phyloP scores from a whole-genome alignment of 2,329 filamentous ascomycete species.

The Paecilomyces sp. region DNA sequence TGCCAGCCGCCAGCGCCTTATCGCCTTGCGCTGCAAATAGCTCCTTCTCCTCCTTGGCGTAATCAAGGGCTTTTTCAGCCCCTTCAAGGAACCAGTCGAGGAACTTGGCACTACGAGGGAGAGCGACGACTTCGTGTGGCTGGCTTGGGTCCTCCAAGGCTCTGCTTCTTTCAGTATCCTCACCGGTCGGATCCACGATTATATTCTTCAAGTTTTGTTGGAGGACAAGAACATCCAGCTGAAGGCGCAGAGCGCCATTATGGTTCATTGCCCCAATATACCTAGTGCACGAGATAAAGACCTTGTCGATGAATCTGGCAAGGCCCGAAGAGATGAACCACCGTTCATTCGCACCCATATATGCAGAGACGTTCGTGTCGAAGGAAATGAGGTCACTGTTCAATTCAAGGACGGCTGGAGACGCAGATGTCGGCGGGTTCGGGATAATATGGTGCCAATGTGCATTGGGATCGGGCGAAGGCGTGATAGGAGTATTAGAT shows the following conservation, averaged over 20 bases:
- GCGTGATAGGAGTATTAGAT: conserved; percentile 31
- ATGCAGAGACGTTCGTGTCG: conserved; percentile 70
- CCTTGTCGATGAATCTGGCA: conserved; percentile 68
- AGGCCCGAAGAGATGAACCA: conserved; percentile 71
- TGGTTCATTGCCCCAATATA: conserved; percentile 76
- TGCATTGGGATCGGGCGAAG: conserved; percentile 63
- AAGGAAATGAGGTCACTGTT: conserved; percentile 81
- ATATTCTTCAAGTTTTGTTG: conserved; percentile 97
- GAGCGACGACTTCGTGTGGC: conserved; percentile 29
- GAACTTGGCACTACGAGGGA: conserved; percentile 39
- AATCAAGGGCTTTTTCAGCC: conserved; percentile 36
- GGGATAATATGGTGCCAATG: conserved; percentile 48
- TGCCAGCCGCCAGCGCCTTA: conserved; percentile 27
- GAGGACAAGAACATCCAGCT: conserved; percentile 87
- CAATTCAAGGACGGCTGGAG: conserved; percentile 67
- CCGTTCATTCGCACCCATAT: conserved; percentile 64
- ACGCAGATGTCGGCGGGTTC: conserved; percentile 36
- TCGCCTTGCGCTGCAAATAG: conserved; percentile 27
- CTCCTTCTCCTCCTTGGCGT: conserved; percentile 39
- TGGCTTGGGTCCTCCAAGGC: conserved; percentile 3
- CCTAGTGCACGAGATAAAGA: conserved; percentile 65
- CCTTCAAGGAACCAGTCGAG: conserved; percentile 43
- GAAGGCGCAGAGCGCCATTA: conserved; percentile 77
- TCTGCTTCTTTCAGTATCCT: background rate
- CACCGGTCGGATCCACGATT: conserved; percentile 35